A percentile compares a stretch with the other conserved stretches of the same genome.
Evolutionary conservation across 139 green algal genomes (phyloP).

Genomic region (Micromonas pusilla): DNA sequence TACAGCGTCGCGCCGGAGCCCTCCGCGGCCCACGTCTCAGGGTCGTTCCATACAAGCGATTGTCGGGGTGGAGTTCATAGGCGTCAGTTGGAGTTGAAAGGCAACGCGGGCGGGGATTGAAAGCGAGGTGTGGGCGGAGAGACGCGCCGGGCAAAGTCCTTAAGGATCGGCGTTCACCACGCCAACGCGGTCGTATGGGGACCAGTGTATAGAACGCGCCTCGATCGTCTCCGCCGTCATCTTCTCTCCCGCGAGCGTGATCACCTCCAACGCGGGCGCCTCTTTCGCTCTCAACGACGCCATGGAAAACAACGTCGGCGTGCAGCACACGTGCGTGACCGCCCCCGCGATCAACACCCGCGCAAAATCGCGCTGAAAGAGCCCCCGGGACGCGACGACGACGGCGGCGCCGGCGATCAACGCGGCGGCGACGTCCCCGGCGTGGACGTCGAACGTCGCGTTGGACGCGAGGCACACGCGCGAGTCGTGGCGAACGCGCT

Average conservation of each 20-base stretch:
- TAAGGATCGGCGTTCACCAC: too few relatives aligned
- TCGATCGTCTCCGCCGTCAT: constrained; percentile 16
- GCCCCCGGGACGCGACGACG: not conserved
- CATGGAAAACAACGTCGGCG: constrained; percentile 8
- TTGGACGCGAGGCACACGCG: not conserved
- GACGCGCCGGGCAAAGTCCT: too few relatives aligned
- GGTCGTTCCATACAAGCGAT: too few relatives aligned
- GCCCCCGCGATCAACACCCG: not conserved
- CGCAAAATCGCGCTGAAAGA: constrained; percentile 3
- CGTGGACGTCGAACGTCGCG: not conserved
- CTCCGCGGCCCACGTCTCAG: not conserved
- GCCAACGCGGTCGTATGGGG: too few relatives aligned
- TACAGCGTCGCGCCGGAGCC: not conserved
- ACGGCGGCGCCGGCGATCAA: not conserved
- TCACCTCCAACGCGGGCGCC: not conserved
- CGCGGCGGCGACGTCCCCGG: not conserved
- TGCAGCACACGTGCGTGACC: constrained; percentile 25
- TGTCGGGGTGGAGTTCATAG: too few relatives aligned
- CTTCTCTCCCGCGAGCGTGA: constrained; percentile 10
- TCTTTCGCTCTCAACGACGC: not conserved
- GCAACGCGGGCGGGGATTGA: too few relatives aligned
- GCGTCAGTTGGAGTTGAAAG: too few relatives aligned
- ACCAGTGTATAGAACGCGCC: too few relatives aligned
- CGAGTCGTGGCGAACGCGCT: not conserved
- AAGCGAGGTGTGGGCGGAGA: too few relatives aligned